Evolutionary conservation across 495 filamentous ascomycete genomes (phyloP), one percentile per base, ranked within the genome.

Genomic region (Penicillium daleae): DNA sequence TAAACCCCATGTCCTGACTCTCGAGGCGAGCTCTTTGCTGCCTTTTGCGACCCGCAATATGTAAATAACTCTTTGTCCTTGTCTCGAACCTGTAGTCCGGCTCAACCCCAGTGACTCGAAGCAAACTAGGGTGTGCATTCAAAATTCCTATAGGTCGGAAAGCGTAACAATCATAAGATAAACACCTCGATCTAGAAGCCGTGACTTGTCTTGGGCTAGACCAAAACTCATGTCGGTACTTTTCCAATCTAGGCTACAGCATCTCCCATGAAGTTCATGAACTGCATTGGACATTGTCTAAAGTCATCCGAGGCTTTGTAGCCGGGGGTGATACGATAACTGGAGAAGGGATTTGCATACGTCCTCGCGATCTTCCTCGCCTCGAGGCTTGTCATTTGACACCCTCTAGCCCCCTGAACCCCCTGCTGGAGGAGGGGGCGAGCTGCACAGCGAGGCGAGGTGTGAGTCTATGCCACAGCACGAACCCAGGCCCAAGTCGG

Each of bases 361-460:
- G 22, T 15, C 7, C 35, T 56, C 54, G 31, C 9, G 35, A 56
- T 56, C 54, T n/a, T 31, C 54, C 37, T 26, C 26, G 44, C 35
- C 27, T 27, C 42, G 48, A 52, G 44, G 26, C 61, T 59, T 58
- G 61, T 63, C 56, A 63, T 51, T 63, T 59, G 61, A 63, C 61
- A 50, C 33, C 24, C 27, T n/a, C 22, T 55, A 35, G n/a, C n/a
- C n/a, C n/a, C n/a, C n/a, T n/a, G n/a, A n/a, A 29, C 53, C 60
- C 60, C 56, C 56, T 58, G 56, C 49, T 49, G 42, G 42, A 26
- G 55, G 59, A 27, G 24, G 24, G 46, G 46, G 24, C 46, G 13
- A 29, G 13, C 46, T 50, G 46, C 22, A 24, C 15, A 24, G 46
- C 26, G 24, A 50, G 24, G 46, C 24, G 24, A 26, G 46, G 13